These are phyloP conservation scores for Paramarasmius palmivorus DNA, from an alignment of 1,284 basidiomycete genomes.

Conservation along the genomic window DNA sequence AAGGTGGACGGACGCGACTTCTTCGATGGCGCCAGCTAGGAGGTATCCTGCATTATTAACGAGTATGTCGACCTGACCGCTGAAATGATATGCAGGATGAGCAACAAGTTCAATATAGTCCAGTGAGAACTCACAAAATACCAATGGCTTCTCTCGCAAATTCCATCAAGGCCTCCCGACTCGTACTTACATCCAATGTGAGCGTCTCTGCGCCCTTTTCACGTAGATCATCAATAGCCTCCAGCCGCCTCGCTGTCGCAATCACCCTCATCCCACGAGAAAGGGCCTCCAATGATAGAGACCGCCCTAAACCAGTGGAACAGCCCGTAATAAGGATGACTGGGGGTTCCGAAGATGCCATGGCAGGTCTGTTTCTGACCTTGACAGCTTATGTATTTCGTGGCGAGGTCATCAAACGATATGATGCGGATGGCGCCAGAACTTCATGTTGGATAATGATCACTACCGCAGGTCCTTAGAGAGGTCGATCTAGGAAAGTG, in stretches of 20 bases:
- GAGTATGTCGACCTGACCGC: slow-evolving; percentile 20
- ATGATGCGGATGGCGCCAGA: no score
- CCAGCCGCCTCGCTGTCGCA: slow-evolving; percentile 10
- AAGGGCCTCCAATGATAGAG: slow-evolving; percentile 13
- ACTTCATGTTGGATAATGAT: no score
- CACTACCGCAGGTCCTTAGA: no score
- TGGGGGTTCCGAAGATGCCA: not conserved
- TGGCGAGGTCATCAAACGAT: no score
- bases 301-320: slow-evolving; percentile 18
- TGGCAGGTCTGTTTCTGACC: not conserved
- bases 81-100: slow-evolving; percentile 5
- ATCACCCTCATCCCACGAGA: slow-evolving; percentile 12
- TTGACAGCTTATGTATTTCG: no score
- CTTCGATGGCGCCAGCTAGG: slow-evolving; percentile 20
- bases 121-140: slow-evolving; percentile 11
- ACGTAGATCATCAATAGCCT: slow-evolving; percentile 8
- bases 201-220: slow-evolving; percentile 10
- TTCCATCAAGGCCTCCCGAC: slow-evolving; percentile 5
- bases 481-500: no score
- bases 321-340: slow-evolving; percentile 23
- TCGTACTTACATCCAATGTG: slow-evolving; percentile 5
- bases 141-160: slow-evolving; percentile 17
- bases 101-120: not conserved
- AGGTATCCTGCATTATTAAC: slow-evolving; percentile 23
- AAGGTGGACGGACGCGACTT: slow-evolving; percentile 7